Evolutionary conservation across 805 yeast species (phyloP).

Genomic region (Candida michaelii): DNA sequence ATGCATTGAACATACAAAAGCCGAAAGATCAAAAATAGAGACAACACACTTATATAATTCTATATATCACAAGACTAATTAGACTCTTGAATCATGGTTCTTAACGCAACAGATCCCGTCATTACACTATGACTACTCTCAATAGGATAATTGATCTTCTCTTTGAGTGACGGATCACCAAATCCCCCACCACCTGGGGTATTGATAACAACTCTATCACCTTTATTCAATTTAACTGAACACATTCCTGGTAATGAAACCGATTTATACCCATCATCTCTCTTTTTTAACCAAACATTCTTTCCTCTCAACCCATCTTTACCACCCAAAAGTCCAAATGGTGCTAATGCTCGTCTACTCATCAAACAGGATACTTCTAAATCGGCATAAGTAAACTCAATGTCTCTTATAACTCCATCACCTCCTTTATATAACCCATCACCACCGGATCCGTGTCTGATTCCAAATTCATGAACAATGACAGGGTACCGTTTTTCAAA

Average conservation of each 20-base stretch:
- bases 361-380: slow-evolving; percentile 74
- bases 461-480: slow-evolving; percentile 65
- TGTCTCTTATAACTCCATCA: slow-evolving; percentile 80
- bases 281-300: slow-evolving; percentile 33
- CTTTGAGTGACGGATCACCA: slow-evolving; percentile 21
- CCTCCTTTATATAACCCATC: slow-evolving; percentile 74
- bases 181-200: slow-evolving; percentile 50
- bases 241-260: slow-evolving; percentile 35
- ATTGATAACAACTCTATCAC: slow-evolving; percentile 40
- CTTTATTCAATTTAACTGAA: slow-evolving; percentile 30
- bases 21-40: too few relatives aligned
- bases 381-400: slow-evolving; percentile 58
- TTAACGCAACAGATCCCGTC: slow-evolving; percentile 39
- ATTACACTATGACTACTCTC: slow-evolving; percentile 19
- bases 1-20: too few relatives aligned
- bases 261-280: slow-evolving; percentile 19
- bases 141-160: slow-evolving; percentile 23
- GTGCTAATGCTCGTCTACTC: slow-evolving; percentile 82
- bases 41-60: background rate
- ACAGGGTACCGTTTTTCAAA: slow-evolving; percentile 89
- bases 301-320: slow-evolving; percentile 68
- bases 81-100: slow-evolving; percentile 34
- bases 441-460: slow-evolving; percentile 80
- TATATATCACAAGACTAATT: slow-evolving; percentile 20
- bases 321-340: slow-evolving; percentile 88